A percentile compares a stretch with the other conserved stretches of the same genome.
Conservation (phyloP, 2,329 filamentous ascomycete species). For the Alternaria arbusti region DNA sequence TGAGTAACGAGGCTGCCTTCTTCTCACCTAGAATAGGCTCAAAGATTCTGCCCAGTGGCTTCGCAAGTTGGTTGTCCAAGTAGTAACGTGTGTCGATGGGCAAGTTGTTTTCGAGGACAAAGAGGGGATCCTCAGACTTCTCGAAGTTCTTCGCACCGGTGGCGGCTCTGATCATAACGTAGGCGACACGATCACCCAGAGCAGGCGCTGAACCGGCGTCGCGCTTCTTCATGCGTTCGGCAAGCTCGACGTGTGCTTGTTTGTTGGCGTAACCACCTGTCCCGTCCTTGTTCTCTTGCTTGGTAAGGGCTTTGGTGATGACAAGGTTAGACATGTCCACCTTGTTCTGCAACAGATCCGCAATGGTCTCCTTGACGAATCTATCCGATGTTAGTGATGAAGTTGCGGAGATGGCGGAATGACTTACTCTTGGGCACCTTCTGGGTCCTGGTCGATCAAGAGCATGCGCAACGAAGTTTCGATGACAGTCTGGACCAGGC, state of each 20-base stretch:
- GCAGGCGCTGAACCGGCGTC: slow-evolving; percentile 92
- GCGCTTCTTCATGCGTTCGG: slow-evolving; percentile 95
- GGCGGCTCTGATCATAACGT: slow-evolving; percentile 94
- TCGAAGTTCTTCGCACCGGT: slow-evolving; percentile 94
- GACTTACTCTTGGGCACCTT: slow-evolving; percentile 89
- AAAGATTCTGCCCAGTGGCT: slow-evolving; percentile 93
- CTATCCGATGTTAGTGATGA: slow-evolving; percentile 59
- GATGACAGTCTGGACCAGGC: slow-evolving; percentile 94
- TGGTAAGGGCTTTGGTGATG: slow-evolving; percentile 95
- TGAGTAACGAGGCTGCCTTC: slow-evolving; percentile 83
- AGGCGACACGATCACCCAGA: slow-evolving; percentile 94
- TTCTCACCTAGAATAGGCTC: slow-evolving; percentile 96
- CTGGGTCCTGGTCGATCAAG: slow-evolving; percentile 88
- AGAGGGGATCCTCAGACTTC: slow-evolving; percentile 95
- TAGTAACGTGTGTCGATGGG: slow-evolving; percentile 99
- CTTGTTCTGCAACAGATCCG: slow-evolving; percentile 94
- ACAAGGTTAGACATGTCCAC: slow-evolving; percentile 99
- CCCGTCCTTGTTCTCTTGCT: slow-evolving; percentile 54
- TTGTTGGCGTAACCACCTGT: slow-evolving; percentile 75
- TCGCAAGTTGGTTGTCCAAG: slow-evolving; percentile 96
- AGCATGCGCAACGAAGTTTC: slow-evolving; percentile 97
- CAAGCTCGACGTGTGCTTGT: slow-evolving; percentile 95
- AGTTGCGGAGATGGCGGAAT: slow-evolving; percentile 12
- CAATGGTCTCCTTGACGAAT: slow-evolving; percentile 95
- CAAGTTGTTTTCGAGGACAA: slow-evolving; percentile 94